These are phyloP conservation scores for Zelopaecilomyces penicillatus DNA, from an alignment of 2,329 filamentous ascomycete genomes.

Conservation along the genomic window DNA sequence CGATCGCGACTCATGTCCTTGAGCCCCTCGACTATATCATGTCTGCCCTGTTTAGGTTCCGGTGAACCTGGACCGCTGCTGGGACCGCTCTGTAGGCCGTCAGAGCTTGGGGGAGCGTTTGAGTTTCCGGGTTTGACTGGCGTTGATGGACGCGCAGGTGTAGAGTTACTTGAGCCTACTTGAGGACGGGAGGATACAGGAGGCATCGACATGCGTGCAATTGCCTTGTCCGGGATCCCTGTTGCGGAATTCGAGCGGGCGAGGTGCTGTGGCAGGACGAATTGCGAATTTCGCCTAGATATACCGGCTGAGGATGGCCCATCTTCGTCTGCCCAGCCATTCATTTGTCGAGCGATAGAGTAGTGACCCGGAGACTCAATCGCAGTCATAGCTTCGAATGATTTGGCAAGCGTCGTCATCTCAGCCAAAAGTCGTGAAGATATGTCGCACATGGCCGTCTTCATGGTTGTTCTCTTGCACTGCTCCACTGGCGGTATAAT, in stretches of 20 bases:
- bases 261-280: constrained; percentile 29
- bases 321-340: constrained; percentile 31
- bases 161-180: constrained; percentile 36
- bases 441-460: constrained; percentile 71
- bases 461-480: constrained; percentile 70
- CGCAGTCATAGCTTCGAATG: constrained; percentile 61
- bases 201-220: constrained; percentile 76
- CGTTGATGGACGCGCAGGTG: constrained; percentile 42
- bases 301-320: constrained; percentile 28
- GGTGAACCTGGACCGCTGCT: constrained; percentile 31
- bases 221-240: constrained; percentile 47
- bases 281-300: constrained; percentile 49
- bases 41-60: constrained; percentile 29
- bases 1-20: constrained; percentile 45
- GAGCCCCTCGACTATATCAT: constrained; percentile 34
- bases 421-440: constrained; percentile 66
- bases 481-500: constrained; percentile 60
- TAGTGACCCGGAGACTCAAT: constrained; percentile 67
- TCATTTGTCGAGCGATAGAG: constrained; percentile 28
- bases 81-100: constrained; percentile 33
- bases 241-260: constrained; percentile 47
- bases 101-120: constrained; percentile 40
- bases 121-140: constrained; percentile 41
- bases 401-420: constrained; percentile 65
- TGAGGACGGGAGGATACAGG: constrained; percentile 44